Conservation (phyloP, 2,329 filamentous ascomycete species). For the Zasmidium cellare region DNA sequence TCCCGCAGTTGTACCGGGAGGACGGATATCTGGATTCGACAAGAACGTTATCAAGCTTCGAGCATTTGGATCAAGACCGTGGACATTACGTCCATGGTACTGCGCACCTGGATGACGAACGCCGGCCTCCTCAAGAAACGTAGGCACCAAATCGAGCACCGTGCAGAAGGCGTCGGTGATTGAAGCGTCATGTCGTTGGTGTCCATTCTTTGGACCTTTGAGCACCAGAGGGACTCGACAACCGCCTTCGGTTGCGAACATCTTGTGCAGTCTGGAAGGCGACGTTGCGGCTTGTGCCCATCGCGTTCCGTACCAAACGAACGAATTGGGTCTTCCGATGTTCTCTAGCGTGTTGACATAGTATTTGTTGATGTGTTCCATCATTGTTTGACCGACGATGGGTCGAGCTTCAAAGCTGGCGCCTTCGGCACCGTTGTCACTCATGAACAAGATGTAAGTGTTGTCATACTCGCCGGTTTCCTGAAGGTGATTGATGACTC, state of each 20-base stretch:
- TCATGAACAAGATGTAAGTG: conserved; percentile 1
- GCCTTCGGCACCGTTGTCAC: neutral
- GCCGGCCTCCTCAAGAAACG: neutral
- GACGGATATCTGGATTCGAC: neutral
- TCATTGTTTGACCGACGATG: neutral
- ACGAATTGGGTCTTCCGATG: neutral
- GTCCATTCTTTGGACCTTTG: neutral
- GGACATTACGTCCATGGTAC: neutral
- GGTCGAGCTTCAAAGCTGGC: neutral
- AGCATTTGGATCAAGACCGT: neutral
- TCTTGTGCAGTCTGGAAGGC: neutral
- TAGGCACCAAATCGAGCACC: neutral
- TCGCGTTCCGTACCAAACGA: neutral
- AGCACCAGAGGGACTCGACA: neutral
- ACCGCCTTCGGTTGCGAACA: neutral
- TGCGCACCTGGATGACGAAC: neutral
- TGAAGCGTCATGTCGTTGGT: neutral
- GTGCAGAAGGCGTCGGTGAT: neutral
- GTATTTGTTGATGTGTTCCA: neutral
- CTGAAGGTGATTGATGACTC: neutral
- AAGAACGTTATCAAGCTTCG: neutral
- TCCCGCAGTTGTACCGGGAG: neutral
- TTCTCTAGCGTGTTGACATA: neutral
- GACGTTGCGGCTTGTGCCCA: neutral
- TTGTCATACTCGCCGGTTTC: neutral